These are phyloP conservation scores for Sugiyamaella novakii DNA, from an alignment of 1,139 yeast species.

Conservation along the genomic window DNA sequence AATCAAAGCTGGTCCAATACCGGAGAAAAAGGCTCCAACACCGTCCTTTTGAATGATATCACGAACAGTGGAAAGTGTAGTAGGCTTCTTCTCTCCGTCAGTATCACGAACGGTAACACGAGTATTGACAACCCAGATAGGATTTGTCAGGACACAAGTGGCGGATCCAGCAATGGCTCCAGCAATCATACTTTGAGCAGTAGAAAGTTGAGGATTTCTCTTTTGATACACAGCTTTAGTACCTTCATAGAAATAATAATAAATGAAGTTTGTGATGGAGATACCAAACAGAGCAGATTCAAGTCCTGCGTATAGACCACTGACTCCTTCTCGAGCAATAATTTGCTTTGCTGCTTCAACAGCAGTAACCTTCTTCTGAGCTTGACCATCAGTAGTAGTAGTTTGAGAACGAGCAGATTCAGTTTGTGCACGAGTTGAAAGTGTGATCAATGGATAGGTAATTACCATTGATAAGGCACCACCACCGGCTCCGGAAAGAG, in stretches of 20 bases:
- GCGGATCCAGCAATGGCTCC: slow-evolving; percentile 89
- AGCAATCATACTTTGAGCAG: slow-evolving; percentile 72
- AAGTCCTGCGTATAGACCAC: slow-evolving; percentile 79
- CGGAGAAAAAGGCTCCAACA: slow-evolving; percentile 64
- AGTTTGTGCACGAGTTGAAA: slow-evolving; percentile 84
- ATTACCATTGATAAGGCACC: slow-evolving; percentile 85
- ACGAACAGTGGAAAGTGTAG: slow-evolving; percentile 56
- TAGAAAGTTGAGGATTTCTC: slow-evolving; percentile 44
- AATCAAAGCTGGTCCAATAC: slow-evolving; percentile 83
- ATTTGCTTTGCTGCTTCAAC: slow-evolving; percentile 51
- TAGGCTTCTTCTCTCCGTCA: slow-evolving; percentile 42
- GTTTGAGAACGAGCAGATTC: slow-evolving; percentile 48
- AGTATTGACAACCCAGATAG: slow-evolving; percentile 94
- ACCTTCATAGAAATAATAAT: slow-evolving; percentile 86
- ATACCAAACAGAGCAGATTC: slow-evolving; percentile 88
- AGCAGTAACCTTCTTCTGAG: slow-evolving; percentile 35
- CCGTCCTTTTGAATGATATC: slow-evolving; percentile 76
- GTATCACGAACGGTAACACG: slow-evolving; percentile 65
- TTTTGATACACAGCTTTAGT: slow-evolving; percentile 58
- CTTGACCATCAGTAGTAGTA: slow-evolving; percentile 31
- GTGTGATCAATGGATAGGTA: slow-evolving; percentile 82
- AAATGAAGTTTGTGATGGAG: slow-evolving; percentile 80
- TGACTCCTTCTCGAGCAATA: slow-evolving; percentile 62
- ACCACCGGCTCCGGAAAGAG: slow-evolving; percentile 90
- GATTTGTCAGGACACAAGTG: slow-evolving; percentile 85